Evolutionary conservation across 345 rosid species (phyloP).

Genomic region (Eutrema japonicum): DNA sequence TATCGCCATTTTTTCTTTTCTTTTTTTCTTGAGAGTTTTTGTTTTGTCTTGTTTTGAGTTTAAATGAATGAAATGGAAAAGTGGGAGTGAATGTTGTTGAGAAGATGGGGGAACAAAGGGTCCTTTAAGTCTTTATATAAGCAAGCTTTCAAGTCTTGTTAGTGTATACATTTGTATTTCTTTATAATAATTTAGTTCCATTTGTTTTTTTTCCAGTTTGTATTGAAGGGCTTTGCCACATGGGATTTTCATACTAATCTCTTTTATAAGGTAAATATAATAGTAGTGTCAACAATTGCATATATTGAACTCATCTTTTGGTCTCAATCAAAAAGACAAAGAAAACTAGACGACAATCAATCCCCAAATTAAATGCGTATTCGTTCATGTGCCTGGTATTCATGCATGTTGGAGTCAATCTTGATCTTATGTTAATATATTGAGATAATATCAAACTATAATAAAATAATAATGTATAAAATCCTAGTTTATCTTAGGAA

Average conservation of each 20-base stretch:
- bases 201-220: not conserved
- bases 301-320: constrained; percentile 24
- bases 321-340: constrained; percentile 38
- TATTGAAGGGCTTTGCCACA: constrained; percentile 28
- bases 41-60: constrained; percentile 31
- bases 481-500: no score
- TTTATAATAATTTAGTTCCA: constrained; percentile 11
- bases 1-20: constrained; percentile 36
- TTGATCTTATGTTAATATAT: constrained; percentile 24
- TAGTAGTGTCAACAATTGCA: constrained; percentile 9
- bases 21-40: not conserved
- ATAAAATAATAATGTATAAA: no score
- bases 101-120: constrained; percentile 44
- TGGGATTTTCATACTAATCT: constrained; percentile 31
- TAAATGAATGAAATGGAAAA: constrained; percentile 22
- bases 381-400: constrained; percentile 34
- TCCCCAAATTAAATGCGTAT: constrained; percentile 31
- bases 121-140: constrained; percentile 39
- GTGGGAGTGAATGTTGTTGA: constrained; percentile 38
- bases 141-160: constrained; percentile 34
- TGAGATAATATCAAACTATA: no score
- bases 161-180: constrained; percentile 27
- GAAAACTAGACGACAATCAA: constrained; percentile 35
- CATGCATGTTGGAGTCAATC: constrained; percentile 43
- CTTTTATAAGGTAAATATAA: constrained; percentile 27